Conservation (phyloP, 768 basidiomycete genomes). For the Trametes coccinea region DNA sequence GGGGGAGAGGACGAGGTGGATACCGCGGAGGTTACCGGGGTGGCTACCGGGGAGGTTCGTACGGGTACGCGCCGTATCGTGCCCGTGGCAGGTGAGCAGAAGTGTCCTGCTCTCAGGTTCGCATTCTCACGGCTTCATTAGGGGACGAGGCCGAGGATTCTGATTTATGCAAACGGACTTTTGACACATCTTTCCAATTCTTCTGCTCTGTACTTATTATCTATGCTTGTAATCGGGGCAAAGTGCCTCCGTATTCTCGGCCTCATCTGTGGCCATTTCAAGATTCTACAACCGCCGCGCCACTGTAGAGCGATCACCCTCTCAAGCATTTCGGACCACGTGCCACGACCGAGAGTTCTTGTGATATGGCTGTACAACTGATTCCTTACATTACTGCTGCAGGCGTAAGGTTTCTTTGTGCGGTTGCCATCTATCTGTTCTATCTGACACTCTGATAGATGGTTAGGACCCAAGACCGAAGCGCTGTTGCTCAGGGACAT, state of each 20-base stretch:
- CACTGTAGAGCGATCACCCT: no score
- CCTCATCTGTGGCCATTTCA: background rate
- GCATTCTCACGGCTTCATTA: constrained; percentile 26
- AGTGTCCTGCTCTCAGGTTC: background rate
- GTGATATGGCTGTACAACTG: no score
- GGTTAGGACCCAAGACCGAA: no score
- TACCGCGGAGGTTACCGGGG: constrained; percentile 53
- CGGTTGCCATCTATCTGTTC: no score
- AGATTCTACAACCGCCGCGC: no score
- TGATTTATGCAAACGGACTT: constrained; percentile 33
- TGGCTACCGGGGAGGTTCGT: constrained; percentile 56
- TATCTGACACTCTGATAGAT: no score
- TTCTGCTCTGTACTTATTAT: constrained; percentile 22
- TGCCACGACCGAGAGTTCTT: no score
- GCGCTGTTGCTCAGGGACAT: no score
- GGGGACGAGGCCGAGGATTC: constrained; percentile 77
- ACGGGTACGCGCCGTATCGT: constrained; percentile 63
- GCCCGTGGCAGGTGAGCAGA: constrained; percentile 70
- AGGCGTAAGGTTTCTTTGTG: no score
- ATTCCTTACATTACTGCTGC: no score
- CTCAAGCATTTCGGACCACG: no score
- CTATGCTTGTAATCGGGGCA: constrained; percentile 24
- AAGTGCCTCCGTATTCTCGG: constrained; percentile 18
- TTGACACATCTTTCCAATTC: constrained; percentile 4
- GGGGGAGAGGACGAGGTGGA: constrained; percentile 69